Conservation (phyloP, 23 red algal genomes). For the Agarophyton chilense region DNA sequence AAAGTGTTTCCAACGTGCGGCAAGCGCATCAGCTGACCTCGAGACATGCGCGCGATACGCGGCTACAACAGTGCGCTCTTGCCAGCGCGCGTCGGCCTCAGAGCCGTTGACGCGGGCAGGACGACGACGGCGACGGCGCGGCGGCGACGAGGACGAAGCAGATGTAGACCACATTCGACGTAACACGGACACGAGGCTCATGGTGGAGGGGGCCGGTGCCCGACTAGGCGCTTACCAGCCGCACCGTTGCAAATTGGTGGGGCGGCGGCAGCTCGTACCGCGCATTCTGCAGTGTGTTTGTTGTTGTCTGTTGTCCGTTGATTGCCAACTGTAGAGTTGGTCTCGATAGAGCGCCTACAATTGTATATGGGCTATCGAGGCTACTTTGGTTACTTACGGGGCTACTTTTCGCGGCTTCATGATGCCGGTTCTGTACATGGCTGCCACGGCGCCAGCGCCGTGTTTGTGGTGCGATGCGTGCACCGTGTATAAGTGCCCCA, state of each 20-base stretch:
- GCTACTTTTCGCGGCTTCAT: too few relatives aligned
- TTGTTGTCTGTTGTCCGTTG: too few relatives aligned
- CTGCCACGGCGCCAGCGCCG: too few relatives aligned
- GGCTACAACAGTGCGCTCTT: conserved; percentile 34
- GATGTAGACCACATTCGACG: conserved; percentile 43
- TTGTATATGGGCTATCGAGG: too few relatives aligned
- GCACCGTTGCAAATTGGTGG: not conserved
- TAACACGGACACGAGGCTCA: conserved; percentile 34
- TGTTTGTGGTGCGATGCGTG: too few relatives aligned
- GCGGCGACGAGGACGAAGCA: conserved; percentile 3
- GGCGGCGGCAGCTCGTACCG: not conserved
- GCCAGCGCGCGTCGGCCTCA: not conserved
- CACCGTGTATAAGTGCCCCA: too few relatives aligned
- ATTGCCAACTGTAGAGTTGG: too few relatives aligned
- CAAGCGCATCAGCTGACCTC: not conserved
- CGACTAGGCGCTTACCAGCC: not conserved
- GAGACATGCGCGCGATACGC: conserved; percentile 24
- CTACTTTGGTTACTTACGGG: too few relatives aligned
- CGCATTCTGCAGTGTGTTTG: too few relatives aligned
- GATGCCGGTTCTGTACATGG: too few relatives aligned
- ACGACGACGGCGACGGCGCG: not conserved
- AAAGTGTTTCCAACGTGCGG: not conserved
- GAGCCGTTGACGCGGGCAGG: not conserved
- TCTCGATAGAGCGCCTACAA: too few relatives aligned
- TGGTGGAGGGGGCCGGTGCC: not conserved